A percentile compares a stretch with the other conserved stretches of the same genome.
These are phyloP conservation scores for Aegilops sharonensis DNA, from an alignment of 176 grass and related monocot species.

Conservation along the genomic window DNA sequence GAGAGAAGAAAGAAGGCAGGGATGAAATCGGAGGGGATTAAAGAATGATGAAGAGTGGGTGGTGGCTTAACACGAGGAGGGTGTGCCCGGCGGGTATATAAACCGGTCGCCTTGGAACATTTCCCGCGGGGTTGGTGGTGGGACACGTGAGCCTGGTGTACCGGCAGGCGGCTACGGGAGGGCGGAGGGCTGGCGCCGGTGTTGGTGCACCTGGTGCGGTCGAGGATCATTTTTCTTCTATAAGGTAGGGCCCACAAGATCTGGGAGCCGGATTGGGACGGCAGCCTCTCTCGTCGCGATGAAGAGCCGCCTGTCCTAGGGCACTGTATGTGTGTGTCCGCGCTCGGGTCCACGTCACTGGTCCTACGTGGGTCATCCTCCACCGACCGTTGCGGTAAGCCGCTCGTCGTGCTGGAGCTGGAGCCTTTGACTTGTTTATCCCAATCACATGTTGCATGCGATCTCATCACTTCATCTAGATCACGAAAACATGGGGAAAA, in stretches of 20 bases:
- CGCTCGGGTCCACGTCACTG: neutral
- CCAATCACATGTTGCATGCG: neutral
- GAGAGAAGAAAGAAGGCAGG: neutral
- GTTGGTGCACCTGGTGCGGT: neutral
- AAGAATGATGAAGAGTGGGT: neutral
- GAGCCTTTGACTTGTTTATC: neutral
- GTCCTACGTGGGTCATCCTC: neutral
- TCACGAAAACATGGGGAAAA: no score
- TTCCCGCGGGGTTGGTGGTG: neutral
- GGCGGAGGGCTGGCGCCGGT: neutral
- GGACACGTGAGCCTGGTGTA: neutral
- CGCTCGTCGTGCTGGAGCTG: neutral
- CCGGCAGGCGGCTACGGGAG: neutral
- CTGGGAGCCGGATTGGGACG: neutral
- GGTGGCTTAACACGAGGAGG: neutral
- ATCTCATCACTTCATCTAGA: no score
- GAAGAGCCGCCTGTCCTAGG: no score
- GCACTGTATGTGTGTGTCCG: neutral
- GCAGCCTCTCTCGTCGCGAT: neutral
- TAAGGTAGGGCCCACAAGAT: neutral
- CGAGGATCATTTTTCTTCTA: no score
- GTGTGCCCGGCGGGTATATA: conserved; percentile 40
- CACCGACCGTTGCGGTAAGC: neutral
- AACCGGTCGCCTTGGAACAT: neutral
- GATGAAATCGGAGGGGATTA: neutral